Evolutionary conservation across 1,139 yeast genomes (phyloP).

Genomic region (Pichia sp.): DNA sequence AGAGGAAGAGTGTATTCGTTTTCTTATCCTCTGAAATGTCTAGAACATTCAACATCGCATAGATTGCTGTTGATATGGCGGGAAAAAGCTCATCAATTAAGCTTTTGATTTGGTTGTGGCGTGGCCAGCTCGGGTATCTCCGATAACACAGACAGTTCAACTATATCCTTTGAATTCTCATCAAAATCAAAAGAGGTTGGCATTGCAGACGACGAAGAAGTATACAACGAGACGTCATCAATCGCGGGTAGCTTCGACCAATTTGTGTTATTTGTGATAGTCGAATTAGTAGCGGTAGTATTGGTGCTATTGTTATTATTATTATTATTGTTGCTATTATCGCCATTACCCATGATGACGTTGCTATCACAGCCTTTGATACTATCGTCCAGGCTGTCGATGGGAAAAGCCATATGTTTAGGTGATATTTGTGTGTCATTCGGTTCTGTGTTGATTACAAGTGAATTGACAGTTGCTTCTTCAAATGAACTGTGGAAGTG

Average conservation of each 20-base stretch:
- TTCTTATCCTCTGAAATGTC: no score
- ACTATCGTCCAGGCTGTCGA: not conserved
- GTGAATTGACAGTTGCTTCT: constrained; percentile 1
- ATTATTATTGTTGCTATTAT: not conserved
- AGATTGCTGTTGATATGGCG: not conserved
- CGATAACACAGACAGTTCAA: not conserved
- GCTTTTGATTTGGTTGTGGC: not conserved
- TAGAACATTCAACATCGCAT: no score
- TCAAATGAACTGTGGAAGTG: not conserved
- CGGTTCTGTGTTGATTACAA: not conserved
- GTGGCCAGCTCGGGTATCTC: not conserved
- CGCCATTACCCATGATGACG: no score
- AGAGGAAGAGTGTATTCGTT: no score
- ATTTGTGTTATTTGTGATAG: not conserved
- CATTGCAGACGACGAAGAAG: not conserved
- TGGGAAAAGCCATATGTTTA: not conserved
- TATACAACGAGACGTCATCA: not conserved
- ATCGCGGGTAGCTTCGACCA: not conserved
- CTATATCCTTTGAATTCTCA: not conserved
- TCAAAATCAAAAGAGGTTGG: not conserved
- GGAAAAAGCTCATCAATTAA: not conserved
- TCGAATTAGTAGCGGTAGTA: not conserved
- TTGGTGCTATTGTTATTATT: not conserved
- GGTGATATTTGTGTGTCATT: not conserved
- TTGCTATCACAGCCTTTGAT: not conserved